phyloP scores from a whole-genome alignment of 257 asterid species.

The Capsicum pubescens region DNA sequence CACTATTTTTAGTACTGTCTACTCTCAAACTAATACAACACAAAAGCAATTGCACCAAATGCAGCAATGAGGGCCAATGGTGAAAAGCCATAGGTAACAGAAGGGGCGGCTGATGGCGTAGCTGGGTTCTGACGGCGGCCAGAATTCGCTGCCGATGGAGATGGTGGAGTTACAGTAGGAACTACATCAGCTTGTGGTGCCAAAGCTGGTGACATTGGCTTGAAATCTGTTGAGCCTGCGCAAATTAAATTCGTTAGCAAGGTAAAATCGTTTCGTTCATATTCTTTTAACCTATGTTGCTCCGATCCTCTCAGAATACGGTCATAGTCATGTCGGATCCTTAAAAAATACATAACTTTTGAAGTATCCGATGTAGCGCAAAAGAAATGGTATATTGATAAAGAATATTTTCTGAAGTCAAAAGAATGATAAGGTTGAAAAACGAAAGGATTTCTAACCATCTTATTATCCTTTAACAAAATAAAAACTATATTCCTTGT shows the following conservation, averaged over 20 bases:
- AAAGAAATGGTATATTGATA: too few relatives aligned
- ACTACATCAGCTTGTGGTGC: slow-evolving; percentile 38
- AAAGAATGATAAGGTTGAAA: background rate
- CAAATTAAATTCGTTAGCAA: background rate
- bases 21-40: slow-evolving; percentile 29
- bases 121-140: slow-evolving; percentile 31
- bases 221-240: slow-evolving; percentile 31
- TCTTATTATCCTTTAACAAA: background rate
- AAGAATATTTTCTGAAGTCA: background rate
- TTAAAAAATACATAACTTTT: background rate
- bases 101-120: slow-evolving; percentile 44
- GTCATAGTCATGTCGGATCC: background rate
- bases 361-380: background rate
- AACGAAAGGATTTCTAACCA: background rate
- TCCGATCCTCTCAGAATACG: background rate
- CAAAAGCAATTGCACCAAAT: slow-evolving; percentile 37
- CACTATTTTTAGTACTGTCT: background rate
- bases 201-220: slow-evolving; percentile 37
- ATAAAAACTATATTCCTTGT: background rate
- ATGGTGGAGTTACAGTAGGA: slow-evolving; percentile 37
- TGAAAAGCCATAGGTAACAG: slow-evolving; percentile 33
- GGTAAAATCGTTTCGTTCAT: background rate
- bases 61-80: slow-evolving; percentile 34
- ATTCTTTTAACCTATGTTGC: background rate
- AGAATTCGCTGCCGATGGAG: background rate